Percentiles rank a stretch among this genome's conserved stretches.
Conservation (phyloP, 1,284 basidiomycete species). For the Tremellales sp. region DNA sequence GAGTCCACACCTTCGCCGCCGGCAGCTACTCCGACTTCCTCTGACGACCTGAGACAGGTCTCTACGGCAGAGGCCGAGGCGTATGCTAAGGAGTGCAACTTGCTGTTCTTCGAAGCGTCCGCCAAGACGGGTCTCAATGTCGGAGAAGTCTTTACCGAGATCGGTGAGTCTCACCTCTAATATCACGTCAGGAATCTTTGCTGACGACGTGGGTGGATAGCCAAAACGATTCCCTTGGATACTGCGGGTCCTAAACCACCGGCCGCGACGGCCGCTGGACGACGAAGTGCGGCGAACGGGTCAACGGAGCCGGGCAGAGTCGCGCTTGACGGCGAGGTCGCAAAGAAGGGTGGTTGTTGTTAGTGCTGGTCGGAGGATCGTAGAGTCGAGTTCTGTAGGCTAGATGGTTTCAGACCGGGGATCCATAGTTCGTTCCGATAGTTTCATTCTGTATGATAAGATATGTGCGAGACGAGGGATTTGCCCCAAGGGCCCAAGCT, state of each 20-base stretch:
- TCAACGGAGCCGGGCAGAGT: conserved; percentile 60
- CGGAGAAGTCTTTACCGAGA: conserved; percentile 96
- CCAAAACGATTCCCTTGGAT: conserved; percentile 96
- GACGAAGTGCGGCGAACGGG: conserved; percentile 52
- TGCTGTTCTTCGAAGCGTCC: conserved; percentile 96
- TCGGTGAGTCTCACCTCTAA: conserved; percentile 59
- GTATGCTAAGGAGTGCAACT: conserved; percentile 86
- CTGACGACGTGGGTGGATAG: conserved; percentile 50
- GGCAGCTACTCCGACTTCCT: conserved; percentile 9
- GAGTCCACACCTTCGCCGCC: conserved; percentile 45
- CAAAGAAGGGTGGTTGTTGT: conserved; percentile 47
- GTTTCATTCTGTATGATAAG: no score
- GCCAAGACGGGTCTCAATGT: conserved; percentile 98
- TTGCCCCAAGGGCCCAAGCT: no score
- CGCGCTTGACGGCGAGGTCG: conserved; percentile 59
- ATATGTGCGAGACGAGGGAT: no score
- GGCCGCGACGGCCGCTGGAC: conserved; percentile 52
- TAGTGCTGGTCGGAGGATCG: conserved; percentile 8
- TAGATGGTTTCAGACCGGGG: no score
- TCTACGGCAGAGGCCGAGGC: conserved; percentile 90
- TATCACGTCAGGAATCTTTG: conserved; percentile 9
- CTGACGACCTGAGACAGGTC: conserved; percentile 75
- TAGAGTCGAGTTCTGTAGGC: no score
- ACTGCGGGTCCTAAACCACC: conserved; percentile 71
- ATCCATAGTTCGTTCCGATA: no score